These are phyloP conservation scores for Melanopsichium pennsylvanicum DNA, from an alignment of 1,284 basidiomycete species.

Conservation along the genomic window DNA sequence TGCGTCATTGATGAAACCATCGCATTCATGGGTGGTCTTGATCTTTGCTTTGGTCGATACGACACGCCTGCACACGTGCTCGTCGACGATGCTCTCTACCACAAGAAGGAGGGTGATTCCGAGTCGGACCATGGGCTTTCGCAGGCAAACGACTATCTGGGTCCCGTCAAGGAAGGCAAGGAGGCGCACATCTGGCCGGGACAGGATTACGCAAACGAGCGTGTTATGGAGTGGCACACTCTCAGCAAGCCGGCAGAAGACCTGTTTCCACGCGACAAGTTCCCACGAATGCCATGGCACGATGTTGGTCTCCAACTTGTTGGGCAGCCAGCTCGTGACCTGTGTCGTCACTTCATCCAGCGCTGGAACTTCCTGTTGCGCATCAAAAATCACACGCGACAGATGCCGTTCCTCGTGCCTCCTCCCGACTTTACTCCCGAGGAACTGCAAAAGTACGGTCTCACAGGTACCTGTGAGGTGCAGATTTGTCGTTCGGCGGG, in stretches of 20 bases:
- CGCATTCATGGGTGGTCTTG: conserved; percentile 96
- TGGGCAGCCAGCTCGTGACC: conserved; percentile 92
- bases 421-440: conserved; percentile 88
- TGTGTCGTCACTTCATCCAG: conserved; percentile 94
- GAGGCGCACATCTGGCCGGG: conserved; percentile 82
- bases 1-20: conserved; percentile 97
- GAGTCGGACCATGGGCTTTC: conserved; percentile 23
- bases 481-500: conserved; percentile 96
- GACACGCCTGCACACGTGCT: conserved; percentile 94
- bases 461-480: conserved; percentile 95
- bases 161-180: conserved; percentile 69
- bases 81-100: conserved; percentile 75
- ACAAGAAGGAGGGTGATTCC: conserved; percentile 27
- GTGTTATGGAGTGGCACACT: conserved; percentile 84
- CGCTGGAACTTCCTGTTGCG: conserved; percentile 70
- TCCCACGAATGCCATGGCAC: conserved; percentile 98
- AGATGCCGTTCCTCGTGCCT: conserved; percentile 93
- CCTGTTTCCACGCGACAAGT: conserved; percentile 87
- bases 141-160: conserved; percentile 41
- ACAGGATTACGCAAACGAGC: conserved; percentile 92
- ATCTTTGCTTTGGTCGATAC: conserved; percentile 74
- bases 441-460: conserved; percentile 80
- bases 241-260: conserved; percentile 91
- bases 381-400: conserved; percentile 78
- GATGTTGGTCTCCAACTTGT: conserved; percentile 95